Base-by-base conservation (phyloP, 148 eudicot genomes). In the Hydrangea macrophylla region DNA sequence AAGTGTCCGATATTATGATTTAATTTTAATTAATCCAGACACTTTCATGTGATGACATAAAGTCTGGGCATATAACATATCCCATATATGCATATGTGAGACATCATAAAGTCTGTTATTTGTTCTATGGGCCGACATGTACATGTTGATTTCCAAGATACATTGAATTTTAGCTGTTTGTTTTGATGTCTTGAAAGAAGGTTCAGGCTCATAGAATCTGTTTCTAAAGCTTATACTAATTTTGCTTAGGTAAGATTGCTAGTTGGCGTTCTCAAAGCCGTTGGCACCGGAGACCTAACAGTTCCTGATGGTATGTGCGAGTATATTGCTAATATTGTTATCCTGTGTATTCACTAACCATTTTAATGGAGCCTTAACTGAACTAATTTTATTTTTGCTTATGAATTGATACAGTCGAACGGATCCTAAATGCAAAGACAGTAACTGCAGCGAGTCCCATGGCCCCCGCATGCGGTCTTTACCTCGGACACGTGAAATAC, bases 391-490 rank as follows among this genome's bases (percentile, higher is more conserved):
- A n/a, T 5, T 15, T 45, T 30, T 57, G 9, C 50, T 51, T 50
- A 51, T 18, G 22, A 22, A 33, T 44, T 25, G 24, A 58, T 74
- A 64, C 90, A 94, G 98, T 87, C 71, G 79, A 86, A 64, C 81
- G 85, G 70, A 88, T 94, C 73, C 85, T 94, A 50, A 70, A 86
- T 18, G 98, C 91, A 56, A 90, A 81, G 82, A 75, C 69, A 18
- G 89, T 94, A 2, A 75, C 81, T 26, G 92, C 95, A 69, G 90
- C 89, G 31, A 76, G 86, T 74, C 97, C 98, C 9, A 90, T 94
- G 98, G 98, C 98, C 7, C 97, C 98, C 60, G 89, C 98, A 11
- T 82, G 83, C 63, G 98, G 98, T 63, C 84, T 94, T 70, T 94
- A 86, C 72, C 95, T 94, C 44, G 97, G 90, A 55, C 83, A 70